Evolutionary conservation across 2,329 filamentous ascomycete species (phyloP).

Genomic region (Ophiostoma quercus): DNA sequence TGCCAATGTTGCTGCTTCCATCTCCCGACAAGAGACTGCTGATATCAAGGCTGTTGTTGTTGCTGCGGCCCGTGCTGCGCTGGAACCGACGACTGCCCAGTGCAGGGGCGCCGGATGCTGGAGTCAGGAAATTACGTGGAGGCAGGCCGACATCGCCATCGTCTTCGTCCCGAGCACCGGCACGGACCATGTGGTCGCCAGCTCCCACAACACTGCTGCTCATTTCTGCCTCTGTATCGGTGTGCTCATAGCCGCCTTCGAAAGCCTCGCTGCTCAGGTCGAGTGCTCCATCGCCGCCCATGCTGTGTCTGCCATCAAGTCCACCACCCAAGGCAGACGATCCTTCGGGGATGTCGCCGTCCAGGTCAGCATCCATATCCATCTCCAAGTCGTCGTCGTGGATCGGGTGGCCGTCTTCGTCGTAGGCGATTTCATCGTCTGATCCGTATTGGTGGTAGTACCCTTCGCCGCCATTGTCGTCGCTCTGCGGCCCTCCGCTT

Average conservation of each 20-base stretch:
- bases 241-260: conserved; percentile 63
- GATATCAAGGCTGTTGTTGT: conserved; percentile 52
- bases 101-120: background rate
- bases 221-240: conserved; percentile 64
- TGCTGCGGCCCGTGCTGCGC: conserved; percentile 33
- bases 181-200: background rate
- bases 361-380: conserved; percentile 64
- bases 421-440: conserved; percentile 3
- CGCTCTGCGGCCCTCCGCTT: background rate
- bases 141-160: background rate
- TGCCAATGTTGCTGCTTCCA: conserved; percentile 53
- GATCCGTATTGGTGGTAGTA: background rate
- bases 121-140: background rate
- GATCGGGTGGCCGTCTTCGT: conserved; percentile 22
- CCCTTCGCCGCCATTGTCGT: background rate
- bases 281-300: conserved; percentile 15
- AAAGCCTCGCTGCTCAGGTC: conserved; percentile 22
- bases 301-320: background rate
- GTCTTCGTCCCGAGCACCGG: background rate
- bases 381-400: conserved; percentile 37
- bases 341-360: conserved; percentile 64
- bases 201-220: conserved; percentile 35
- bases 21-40: conserved; percentile 52
- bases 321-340: conserved; percentile 36
- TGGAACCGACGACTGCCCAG: conserved; percentile 17